Base-by-base conservation (phyloP, 1,284 basidiomycete species). In the Fomitopsis schrenkii region DNA sequence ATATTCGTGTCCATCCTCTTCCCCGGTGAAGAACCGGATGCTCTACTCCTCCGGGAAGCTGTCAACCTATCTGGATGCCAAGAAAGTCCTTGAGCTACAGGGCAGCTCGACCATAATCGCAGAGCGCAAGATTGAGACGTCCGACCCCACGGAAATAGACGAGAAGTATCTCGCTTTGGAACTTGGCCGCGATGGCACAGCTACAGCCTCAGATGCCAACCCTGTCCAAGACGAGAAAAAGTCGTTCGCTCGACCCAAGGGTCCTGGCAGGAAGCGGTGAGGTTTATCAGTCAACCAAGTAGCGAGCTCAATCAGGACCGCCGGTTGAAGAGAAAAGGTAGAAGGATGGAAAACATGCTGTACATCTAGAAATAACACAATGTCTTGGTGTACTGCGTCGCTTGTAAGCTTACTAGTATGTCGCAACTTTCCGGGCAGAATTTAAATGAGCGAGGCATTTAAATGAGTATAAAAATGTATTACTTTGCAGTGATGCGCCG, bases 11-110 rank as follows among this genome's bases (percentile, higher is more conserved):
- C 94, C 94, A 0, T 82, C 87, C 1, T 72, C 76, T 12, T 93
- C 90, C 1, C 89, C 91, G 1, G 82, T 96, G 74, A 93, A 92
- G 71, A 81, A 87, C 65, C 85, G 94, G 57, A 94, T 97, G 91
- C 71, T 96, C 42, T 96, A 95, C 74, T 92, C 93, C 0, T 88
- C 88, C 1, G 87, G 85, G 14, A 83, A 85, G 5, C 69, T 80
- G 9, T 74, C 82, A 22, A 79, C 90, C 15, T 87, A 84, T 67
- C 78, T 81, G 59, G 75, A 81, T 33, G 85, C 83, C 44, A 84
- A 86, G 67, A 75, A 74, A 12, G 72, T 88, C 17, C 73, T 91
- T 40, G 68, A 74, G 55, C 71, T 78, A 6, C 75, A 68, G 62
- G 79, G 68, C 22, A 78, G 70, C 44, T 74, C 73, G 52, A 80